A percentile compares a stretch with the other conserved stretches of the same genome.
phyloP scores from a whole-genome alignment of 2,329 filamentous ascomycete species.

The Dichotomopilus funicola region DNA sequence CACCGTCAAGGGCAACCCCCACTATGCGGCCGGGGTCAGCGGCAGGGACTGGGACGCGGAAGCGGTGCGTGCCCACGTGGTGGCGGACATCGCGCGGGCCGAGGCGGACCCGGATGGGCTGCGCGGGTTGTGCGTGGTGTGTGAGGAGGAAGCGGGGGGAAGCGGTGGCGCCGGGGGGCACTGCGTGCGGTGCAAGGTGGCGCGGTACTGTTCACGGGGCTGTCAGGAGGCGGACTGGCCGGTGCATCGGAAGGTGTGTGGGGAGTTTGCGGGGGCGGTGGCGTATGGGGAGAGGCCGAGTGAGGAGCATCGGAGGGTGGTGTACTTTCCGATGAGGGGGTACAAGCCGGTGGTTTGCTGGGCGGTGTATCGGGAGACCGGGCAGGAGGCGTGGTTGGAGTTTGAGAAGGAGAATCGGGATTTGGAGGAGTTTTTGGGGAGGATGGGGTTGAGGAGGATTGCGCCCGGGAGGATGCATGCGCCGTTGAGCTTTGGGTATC shows the following conservation, averaged over 20 bases:
- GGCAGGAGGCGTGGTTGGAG: background rate
- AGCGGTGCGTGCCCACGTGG: background rate
- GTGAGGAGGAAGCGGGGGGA: conserved; percentile 2
- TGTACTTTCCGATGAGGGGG: conserved; percentile 8
- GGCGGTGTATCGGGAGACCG: background rate
- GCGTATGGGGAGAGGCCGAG: conserved; percentile 3
- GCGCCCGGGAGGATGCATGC: too few species aligned
- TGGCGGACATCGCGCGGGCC: background rate
- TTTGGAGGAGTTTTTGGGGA: background rate
- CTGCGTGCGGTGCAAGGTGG: conserved; percentile 8
- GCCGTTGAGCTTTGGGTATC: too few species aligned
- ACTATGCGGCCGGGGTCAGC: too few species aligned
- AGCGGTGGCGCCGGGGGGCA: background rate
- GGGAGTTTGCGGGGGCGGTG: background rate
- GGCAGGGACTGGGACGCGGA: too few species aligned
- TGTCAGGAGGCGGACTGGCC: conserved; percentile 13
- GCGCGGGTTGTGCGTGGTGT: conserved; percentile 5
- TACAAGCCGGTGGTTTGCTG: conserved; percentile 8
- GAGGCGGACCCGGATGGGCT: background rate
- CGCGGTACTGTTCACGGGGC: conserved; percentile 10
- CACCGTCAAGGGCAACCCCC: too few species aligned
- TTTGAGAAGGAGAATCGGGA: background rate
- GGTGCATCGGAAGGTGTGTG: conserved; percentile 15
- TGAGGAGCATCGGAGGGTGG: background rate
- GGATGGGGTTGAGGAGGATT: background rate